A percentile compares a stretch with the other conserved stretches of the same genome.
Evolutionary conservation across 306 rosid genomes (phyloP).

Genomic region (Lithocarpus polystachyus): DNA sequence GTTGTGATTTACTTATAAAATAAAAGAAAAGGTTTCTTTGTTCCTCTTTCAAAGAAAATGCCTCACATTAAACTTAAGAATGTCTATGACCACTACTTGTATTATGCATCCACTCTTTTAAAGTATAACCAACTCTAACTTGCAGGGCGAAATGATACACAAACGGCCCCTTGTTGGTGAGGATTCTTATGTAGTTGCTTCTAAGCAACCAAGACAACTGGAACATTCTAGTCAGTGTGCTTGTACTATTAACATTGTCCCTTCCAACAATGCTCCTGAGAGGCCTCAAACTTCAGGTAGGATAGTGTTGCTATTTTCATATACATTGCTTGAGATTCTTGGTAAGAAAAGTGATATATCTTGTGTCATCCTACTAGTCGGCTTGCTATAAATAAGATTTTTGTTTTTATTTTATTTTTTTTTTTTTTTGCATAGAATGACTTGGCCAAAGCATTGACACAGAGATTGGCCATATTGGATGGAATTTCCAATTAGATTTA

Average conservation of each 20-base stretch:
- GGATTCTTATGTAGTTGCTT: conserved; percentile 33
- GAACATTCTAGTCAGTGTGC: conserved; percentile 22
- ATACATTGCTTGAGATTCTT: background rate
- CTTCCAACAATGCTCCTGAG: conserved; percentile 7
- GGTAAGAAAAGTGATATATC: background rate
- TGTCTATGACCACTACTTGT: background rate
- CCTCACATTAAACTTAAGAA: background rate
- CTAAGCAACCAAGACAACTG: conserved; percentile 25
- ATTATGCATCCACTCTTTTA: background rate
- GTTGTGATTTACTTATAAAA: background rate
- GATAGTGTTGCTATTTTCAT: background rate
- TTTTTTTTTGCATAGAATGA: background rate
- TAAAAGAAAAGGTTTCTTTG: background rate
- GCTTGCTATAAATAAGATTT: background rate
- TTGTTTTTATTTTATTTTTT: background rate
- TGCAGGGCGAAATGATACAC: conserved; percentile 31
- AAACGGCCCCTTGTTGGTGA: conserved; percentile 26
- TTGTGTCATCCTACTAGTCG: background rate
- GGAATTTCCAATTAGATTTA: background rate
- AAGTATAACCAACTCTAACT: background rate
- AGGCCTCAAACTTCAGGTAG: conserved; percentile 27
- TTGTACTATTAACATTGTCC: conserved; percentile 5
- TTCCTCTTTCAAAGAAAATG: background rate
- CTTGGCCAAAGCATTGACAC: background rate
- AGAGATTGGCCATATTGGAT: background rate